Conservation (phyloP, 192 early-diverging fungal species). For the Backusella tuberculispora region DNA sequence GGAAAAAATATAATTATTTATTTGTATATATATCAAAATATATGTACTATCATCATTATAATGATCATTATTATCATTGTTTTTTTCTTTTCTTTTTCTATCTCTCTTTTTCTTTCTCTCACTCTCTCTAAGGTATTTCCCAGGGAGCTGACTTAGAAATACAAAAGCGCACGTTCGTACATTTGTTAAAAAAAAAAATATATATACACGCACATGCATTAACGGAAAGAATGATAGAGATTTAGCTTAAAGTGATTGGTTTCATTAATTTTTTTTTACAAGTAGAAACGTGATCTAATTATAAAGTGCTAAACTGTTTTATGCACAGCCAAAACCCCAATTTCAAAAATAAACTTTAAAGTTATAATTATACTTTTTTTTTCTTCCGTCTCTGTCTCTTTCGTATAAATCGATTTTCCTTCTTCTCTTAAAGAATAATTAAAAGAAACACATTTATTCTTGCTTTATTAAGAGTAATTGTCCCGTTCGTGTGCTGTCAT, state of each 20-base stretch:
- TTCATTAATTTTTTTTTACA: too few relatives aligned
- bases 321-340: background rate
- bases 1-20: background rate
- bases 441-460: background rate
- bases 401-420: too few relatives aligned
- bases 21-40: background rate
- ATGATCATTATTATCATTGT: too few relatives aligned
- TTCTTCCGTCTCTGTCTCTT: background rate
- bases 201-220: background rate
- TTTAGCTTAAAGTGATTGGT: background rate
- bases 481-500: background rate
- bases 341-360: too few relatives aligned
- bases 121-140: too few relatives aligned
- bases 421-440: too few relatives aligned
- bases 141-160: too few relatives aligned
- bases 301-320: background rate
- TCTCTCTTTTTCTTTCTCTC: too few relatives aligned
- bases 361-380: background rate
- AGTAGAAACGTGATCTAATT: background rate
- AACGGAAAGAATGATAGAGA: background rate
- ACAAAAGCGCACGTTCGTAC: too few relatives aligned
- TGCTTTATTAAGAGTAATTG: background rate
- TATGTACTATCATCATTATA: background rate
- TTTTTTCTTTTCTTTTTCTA: too few relatives aligned
- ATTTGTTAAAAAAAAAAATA: too few relatives aligned